Percentiles rank a stretch among this genome's conserved stretches.
Evolutionary conservation across 2,329 filamentous ascomycete species (phyloP).

Genomic region (Capronia americana): DNA sequence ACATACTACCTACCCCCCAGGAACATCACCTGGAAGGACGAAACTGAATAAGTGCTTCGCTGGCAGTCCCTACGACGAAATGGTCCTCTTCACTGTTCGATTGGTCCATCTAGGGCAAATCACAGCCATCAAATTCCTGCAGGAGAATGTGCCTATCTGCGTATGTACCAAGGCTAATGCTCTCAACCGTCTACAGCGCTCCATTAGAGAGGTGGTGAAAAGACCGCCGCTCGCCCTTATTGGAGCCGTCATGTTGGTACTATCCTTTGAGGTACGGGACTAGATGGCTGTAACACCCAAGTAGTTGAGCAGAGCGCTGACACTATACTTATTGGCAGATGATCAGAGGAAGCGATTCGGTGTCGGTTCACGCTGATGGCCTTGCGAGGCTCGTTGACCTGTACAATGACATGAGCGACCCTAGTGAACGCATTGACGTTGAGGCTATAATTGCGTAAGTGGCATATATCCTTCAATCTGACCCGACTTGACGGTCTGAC

Average conservation of each 20-base stretch:
- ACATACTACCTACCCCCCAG: not conserved
- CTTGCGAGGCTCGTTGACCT: constrained; percentile 15
- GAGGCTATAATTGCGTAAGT: constrained; percentile 18
- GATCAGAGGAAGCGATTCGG: constrained; percentile 12
- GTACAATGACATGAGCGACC: not conserved
- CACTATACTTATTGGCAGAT: constrained; percentile 2
- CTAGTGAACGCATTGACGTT: not conserved
- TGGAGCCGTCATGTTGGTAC: constrained; percentile 13
- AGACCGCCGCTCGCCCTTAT: constrained; percentile 8
- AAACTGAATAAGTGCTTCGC: constrained; percentile 13
- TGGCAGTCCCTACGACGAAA: constrained; percentile 8
- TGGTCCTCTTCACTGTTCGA: constrained; percentile 19
- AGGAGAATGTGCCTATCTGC: constrained; percentile 15
- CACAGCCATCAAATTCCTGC: constrained; percentile 12
- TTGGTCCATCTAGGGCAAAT: constrained; percentile 21
- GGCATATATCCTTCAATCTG: not conserved
- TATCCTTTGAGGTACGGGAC: constrained; percentile 21
- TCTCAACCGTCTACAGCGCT: constrained; percentile 12
- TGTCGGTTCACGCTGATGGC: constrained; percentile 17
- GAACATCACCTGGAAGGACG: not conserved
- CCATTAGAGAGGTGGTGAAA: not conserved
- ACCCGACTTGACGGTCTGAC: not conserved
- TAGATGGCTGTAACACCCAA: not conserved
- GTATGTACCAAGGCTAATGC: constrained; percentile 17
- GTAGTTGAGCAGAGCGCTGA: not conserved